Base-by-base conservation (phyloP, 306 rosid species). In the Urtica urens region DNA sequence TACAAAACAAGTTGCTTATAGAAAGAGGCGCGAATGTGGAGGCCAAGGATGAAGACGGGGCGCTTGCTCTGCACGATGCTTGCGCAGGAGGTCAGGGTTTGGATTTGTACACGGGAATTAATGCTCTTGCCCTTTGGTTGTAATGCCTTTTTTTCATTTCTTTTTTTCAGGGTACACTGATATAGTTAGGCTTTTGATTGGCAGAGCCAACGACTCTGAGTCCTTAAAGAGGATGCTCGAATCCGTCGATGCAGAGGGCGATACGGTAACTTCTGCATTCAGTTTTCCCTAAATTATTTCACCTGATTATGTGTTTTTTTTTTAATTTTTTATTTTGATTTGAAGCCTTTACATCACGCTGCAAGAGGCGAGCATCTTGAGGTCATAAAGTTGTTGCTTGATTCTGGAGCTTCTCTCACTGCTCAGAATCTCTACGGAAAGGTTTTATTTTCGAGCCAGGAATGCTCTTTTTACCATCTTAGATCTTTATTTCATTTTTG, bases 11-110 rank as follows among this genome's bases (percentile, higher is more conserved):
- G 97, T 73, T 85, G 37, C 87, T 90, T 48, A 19, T 90, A 59
- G 95, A 85, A 59, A 77, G 95, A 68, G 87, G 94, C 39, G 96
- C 96, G 12, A 64, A 64, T 61, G 45, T 82, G 66, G 93, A 77
- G 78, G 80, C 72, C 27, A 48, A 49, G 56, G 96, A 86, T 23
- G 96, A 86, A 43, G 96, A 86, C 2, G 96, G 95, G 30, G 97
- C 84, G 6, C 69, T 90, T 72, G 92, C 97, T 64, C 60, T 84
- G 23, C 95, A 90, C 13, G 95, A 90, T 79, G 94, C 94, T 57
- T 85, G 94, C 48, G 99, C 99, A 8, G 95, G 97, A 61, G 95
- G 97, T 90, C n/a, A n/a, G n/a, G n/a, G n/a, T n/a, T n/a, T n/a
- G n/a, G n/a, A n/a, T n/a, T n/a, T n/a, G n/a, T n/a, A n/a, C n/a